These are phyloP conservation scores for Entomophthora muscae DNA, from an alignment of 371 early-diverging fungal species.

Conservation along the genomic window DNA sequence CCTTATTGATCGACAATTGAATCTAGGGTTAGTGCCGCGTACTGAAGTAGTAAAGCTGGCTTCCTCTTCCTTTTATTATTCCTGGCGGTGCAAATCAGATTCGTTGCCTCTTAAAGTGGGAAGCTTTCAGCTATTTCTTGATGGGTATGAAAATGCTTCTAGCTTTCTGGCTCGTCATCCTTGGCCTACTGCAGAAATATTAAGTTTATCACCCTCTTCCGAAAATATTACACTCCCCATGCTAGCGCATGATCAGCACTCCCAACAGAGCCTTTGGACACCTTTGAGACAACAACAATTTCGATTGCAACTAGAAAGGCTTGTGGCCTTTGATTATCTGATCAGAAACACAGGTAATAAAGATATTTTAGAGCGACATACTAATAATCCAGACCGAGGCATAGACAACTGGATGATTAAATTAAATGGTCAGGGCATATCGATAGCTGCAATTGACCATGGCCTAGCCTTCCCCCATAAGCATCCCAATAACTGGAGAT, in stretches of 20 bases:
- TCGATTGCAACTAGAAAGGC: slow-evolving; percentile 59
- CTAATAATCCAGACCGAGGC: slow-evolving; percentile 39
- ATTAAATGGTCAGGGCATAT: slow-evolving; percentile 13
- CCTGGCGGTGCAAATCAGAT: slow-evolving; percentile 20
- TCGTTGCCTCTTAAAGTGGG: slow-evolving; percentile 64
- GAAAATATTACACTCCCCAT: not conserved
- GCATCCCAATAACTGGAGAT: slow-evolving; percentile 77
- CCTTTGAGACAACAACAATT: slow-evolving; percentile 43
- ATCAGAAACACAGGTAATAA: slow-evolving; percentile 79
- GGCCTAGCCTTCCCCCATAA: slow-evolving; percentile 85
- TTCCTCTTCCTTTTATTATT: slow-evolving; percentile 63
- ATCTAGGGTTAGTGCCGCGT: slow-evolving; percentile 61
- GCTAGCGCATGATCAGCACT: not conserved
- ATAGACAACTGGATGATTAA: slow-evolving; percentile 86
- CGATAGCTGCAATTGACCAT: slow-evolving; percentile 79
- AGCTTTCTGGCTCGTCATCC: slow-evolving; percentile 53
- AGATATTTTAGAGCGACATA: not conserved
- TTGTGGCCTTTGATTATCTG: slow-evolving; percentile 72
- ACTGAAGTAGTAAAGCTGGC: slow-evolving; percentile 62
- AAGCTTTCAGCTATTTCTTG: slow-evolving; percentile 68
- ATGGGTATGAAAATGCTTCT: slow-evolving; percentile 64
- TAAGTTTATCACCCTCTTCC: not conserved
- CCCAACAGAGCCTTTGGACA: slow-evolving; percentile 31
- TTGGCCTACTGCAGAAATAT: slow-evolving; percentile 14
- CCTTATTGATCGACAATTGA: slow-evolving; percentile 47